Conservation (phyloP, 176 grass and related monocot genomes). For the barley (Hordeum vulgare) region MorexV3_pseudomolecules_assembly NC_058522.1:568709241-568709740, state of each 20-base stretch:
- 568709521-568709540: neutral
- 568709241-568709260: neutral
- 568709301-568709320: neutral
- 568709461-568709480: neutral
- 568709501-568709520: too few species aligned
- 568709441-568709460: neutral
- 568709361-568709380: neutral
- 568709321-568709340: neutral
- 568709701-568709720: neutral
- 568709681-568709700: conserved; percentile 37
- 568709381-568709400: neutral
- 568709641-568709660: conserved; percentile 84
- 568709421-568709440: neutral
- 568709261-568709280: neutral
- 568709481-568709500: neutral
- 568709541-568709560: neutral
- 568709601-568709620: conserved; percentile 81
- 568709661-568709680: conserved; percentile 82
- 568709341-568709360: neutral
- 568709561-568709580: conserved; percentile 21
- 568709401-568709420: neutral
- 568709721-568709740: conserved; percentile 28
- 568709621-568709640: conserved; percentile 67
- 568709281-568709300: neutral
- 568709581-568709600: conserved; percentile 82